Percentiles rank a stretch among this genome's conserved stretches.
phyloP scores from a whole-genome alignment of 306 rosid genomes.

The Calophaca sinica region DNA sequence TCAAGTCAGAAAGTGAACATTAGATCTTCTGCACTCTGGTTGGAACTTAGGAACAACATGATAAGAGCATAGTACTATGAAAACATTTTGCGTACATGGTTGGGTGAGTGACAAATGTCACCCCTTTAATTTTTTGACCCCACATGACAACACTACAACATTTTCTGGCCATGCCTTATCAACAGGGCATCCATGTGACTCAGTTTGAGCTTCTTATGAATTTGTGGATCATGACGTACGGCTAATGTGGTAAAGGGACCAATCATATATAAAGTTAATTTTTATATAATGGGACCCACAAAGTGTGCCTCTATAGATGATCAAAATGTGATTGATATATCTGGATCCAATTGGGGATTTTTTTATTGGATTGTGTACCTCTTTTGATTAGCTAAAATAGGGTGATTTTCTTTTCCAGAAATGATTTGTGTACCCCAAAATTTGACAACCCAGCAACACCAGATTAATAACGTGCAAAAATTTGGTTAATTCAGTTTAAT shows the following conservation, averaged over 20 bases:
- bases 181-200: conserved; percentile 41
- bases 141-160: conserved; percentile 35
- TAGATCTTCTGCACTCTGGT: conserved; percentile 58
- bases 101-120: conserved; percentile 59
- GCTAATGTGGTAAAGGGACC: conserved; percentile 43
- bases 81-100: conserved; percentile 33
- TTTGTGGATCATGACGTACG: conserved; percentile 51
- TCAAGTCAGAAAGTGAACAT: conserved; percentile 71
- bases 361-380: conserved; percentile 25
- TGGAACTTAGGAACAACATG: conserved; percentile 41
- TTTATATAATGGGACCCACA: conserved; percentile 4
- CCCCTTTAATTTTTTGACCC: conserved; percentile 41
- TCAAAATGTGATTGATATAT: not conserved
- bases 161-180: conserved; percentile 50
- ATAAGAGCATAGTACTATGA: conserved; percentile 40
- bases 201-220: conserved; percentile 54
- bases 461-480: no score
- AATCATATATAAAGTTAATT: conserved; percentile 27
- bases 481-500: no score
- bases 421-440: no score
- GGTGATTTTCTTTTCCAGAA: not conserved
- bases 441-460: no score
- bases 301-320: conserved; percentile 11
- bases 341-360: conserved; percentile 33
- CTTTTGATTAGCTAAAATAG: not conserved